These are phyloP conservation scores for Talaromyces atroroseus DNA, from an alignment of 2,329 filamentous ascomycete species.

Conservation along the genomic window DNA sequence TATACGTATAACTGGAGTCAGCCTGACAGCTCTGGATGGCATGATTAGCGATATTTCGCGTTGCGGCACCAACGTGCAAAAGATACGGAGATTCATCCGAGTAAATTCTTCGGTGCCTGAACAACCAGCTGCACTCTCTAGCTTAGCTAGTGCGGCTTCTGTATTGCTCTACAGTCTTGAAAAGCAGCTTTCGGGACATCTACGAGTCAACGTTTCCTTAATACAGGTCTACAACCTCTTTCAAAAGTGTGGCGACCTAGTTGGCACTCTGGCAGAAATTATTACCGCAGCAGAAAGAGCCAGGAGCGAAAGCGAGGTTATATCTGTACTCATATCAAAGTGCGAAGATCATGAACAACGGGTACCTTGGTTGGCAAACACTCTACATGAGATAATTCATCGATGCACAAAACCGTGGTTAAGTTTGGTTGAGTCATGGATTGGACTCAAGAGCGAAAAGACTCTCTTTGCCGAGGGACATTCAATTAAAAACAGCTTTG, in stretches of 20 bases:
- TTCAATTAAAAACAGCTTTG: constrained; percentile 51
- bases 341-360: constrained; percentile 61
- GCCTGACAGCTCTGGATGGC: constrained; percentile 36
- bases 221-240: constrained; percentile 36
- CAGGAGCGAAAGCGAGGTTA: constrained; percentile 54
- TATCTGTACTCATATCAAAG: constrained; percentile 58
- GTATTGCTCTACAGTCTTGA: constrained; percentile 35
- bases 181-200: constrained; percentile 26
- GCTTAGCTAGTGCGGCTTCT: constrained; percentile 29
- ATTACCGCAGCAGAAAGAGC: constrained; percentile 43
- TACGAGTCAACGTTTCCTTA: constrained; percentile 25
- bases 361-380: constrained; percentile 55
- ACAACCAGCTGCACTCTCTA: constrained; percentile 29
- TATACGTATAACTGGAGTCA: constrained; percentile 48
- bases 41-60: constrained; percentile 27
- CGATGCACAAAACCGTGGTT: constrained; percentile 62
- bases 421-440: constrained; percentile 65
- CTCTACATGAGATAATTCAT: constrained; percentile 62
- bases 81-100: constrained; percentile 30
- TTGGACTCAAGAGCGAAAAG: constrained; percentile 60
- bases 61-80: constrained; percentile 35
- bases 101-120: constrained; percentile 22
- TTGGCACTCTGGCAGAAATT: constrained; percentile 32
- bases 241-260: constrained; percentile 32
- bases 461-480: constrained; percentile 46